Conservation (phyloP, 345 rosid genomes). For the Crucihimalaya himalaica region DNA sequence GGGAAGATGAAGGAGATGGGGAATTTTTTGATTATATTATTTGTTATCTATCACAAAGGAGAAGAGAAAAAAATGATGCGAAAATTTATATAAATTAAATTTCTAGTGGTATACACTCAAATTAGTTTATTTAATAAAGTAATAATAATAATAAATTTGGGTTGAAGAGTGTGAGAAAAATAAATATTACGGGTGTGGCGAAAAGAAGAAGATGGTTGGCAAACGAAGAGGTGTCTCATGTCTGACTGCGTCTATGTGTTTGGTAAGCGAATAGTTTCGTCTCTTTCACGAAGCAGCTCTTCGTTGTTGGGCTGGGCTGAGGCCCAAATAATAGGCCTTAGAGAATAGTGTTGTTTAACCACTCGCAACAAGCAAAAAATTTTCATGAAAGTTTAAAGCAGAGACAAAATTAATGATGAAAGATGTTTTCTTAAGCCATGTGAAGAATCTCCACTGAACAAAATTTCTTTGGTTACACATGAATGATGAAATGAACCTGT, state of each 20-base stretch:
- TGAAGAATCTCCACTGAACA: slow-evolving; percentile 25
- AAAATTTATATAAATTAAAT: slow-evolving; percentile 15
- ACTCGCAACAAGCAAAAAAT: too few species aligned
- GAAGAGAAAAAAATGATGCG: background rate
- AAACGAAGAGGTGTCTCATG: slow-evolving; percentile 5
- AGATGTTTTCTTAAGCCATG: slow-evolving; percentile 23
- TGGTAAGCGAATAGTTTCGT: slow-evolving; percentile 30
- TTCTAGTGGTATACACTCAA: slow-evolving; percentile 29
- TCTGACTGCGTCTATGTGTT: slow-evolving; percentile 31
- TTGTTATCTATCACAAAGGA: slow-evolving; percentile 12
- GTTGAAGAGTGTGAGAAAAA: background rate
- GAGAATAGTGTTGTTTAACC: too few species aligned
- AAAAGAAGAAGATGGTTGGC: slow-evolving; percentile 30
- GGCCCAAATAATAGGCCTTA: background rate
- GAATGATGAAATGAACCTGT: slow-evolving; percentile 89
- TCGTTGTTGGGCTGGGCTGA: background rate
- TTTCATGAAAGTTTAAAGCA: too few species aligned
- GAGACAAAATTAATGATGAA: slow-evolving; percentile 1
- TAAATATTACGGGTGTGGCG: slow-evolving; percentile 36
- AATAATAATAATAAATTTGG: background rate
- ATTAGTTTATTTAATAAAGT: background rate
- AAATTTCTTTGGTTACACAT: slow-evolving; percentile 59
- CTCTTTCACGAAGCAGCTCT: slow-evolving; percentile 4
- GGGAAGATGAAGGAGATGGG: slow-evolving; percentile 31
- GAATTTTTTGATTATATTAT: slow-evolving; percentile 16